Base-by-base conservation (phyloP, 768 basidiomycete species). In the Hypsizygus marmoreus region DNA sequence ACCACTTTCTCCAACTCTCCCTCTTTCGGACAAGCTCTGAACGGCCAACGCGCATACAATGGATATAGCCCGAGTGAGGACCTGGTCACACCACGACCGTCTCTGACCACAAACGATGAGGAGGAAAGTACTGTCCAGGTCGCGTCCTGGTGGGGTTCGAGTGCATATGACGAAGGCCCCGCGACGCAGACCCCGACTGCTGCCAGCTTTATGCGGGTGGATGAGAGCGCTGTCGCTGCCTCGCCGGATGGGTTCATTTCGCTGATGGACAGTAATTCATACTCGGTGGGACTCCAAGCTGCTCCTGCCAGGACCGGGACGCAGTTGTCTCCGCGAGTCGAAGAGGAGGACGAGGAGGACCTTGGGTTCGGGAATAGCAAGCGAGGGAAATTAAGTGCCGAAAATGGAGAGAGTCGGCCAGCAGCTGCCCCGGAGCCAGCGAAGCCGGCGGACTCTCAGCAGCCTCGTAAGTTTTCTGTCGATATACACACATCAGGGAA, bases 331-430 rank as follows among this genome's bases (percentile, higher is more conserved):
- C 41, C 53, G 22, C 50, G 37, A 40, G 64, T 72, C 6, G 81
- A 82, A 6, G 88, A 88, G 1, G n/a, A n/a, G n/a, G 86, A 87
- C 10, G 84, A 84, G 0, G 93, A 95, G 33, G 93, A 97, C 59
- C 77, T 99, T 40, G 97, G 97, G 1, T 76, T 98, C 50, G 92
- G 94, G 2, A 99, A 98, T 59, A 48, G 52, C 14, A 77, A 67
- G 59, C 58, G 59, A 36, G 73, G 67, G 35, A 60, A 65, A 25
- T 55, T 68, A 30, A 62, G 64, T 28, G 54, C 56, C 28, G 51
- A 50, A 8, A 57, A 58, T 7, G 63, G 65, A 22, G 53, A 56
- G 19, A 53, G 59, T 24, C 28, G 64, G 28, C 17, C 37, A 10
- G 33, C 51, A 17, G 25, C 34, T 3, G 26, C 24, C 26, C 20